Evolutionary conservation across 164 flowering plant species (phyloP).

Genomic region (Chimonanthus salicifolius): DNA sequence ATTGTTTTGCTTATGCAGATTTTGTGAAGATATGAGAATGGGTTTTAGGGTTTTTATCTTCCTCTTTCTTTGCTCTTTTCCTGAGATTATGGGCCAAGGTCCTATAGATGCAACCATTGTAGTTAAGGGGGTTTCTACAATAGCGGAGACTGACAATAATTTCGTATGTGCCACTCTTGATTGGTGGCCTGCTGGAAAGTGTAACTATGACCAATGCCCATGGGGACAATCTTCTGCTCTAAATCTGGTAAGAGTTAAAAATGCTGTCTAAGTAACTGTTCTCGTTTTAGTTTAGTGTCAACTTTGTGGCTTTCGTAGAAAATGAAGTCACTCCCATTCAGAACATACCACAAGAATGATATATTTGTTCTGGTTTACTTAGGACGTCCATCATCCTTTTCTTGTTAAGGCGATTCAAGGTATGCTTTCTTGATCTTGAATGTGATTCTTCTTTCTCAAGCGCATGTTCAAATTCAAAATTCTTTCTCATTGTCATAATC

Average conservation of each 20-base stretch:
- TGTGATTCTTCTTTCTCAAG: background rate
- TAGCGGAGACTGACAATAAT: conserved; percentile 57
- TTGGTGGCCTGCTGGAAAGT: conserved; percentile 95
- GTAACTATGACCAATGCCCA: conserved; percentile 73
- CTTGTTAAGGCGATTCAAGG: conserved; percentile 74
- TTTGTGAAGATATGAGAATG: conserved; percentile 24
- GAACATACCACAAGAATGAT: background rate
- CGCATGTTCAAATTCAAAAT: background rate
- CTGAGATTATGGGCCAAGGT: conserved; percentile 35
- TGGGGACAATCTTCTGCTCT: conserved; percentile 64
- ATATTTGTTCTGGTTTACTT: conserved; percentile 16
- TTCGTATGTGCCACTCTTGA: conserved; percentile 91
- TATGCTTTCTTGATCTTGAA: conserved; percentile 17
- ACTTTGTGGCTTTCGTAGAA: background rate
- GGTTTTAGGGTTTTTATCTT: conserved; percentile 24
- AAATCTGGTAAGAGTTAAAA: conserved; percentile 44
- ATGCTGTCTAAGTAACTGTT: background rate
- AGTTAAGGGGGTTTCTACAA: conserved; percentile 31
- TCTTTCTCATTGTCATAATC: background rate
- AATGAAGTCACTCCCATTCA: background rate
- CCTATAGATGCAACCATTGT: conserved; percentile 29
- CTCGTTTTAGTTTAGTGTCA: no score
- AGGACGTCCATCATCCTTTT: conserved; percentile 68
- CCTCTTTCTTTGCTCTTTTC: conserved; percentile 31
- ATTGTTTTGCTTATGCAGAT: background rate